phyloP scores from a whole-genome alignment of 176 grass and related monocot species.

The Cenchrus purpureus region DNA sequence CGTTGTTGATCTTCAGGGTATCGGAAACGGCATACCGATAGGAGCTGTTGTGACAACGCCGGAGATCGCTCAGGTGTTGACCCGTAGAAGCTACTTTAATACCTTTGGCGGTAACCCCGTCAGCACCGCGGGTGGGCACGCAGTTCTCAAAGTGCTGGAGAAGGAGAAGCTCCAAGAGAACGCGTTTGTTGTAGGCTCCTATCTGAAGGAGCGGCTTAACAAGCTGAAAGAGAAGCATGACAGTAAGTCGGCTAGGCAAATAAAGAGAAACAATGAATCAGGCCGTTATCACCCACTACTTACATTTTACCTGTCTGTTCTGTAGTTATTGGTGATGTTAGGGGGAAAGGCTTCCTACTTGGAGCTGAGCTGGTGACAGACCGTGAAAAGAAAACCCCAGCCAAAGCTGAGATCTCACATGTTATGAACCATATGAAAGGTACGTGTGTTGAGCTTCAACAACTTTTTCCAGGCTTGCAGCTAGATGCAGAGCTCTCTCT shows the following conservation, averaged over 20 bases:
- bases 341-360: constrained; percentile 89
- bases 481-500: background rate
- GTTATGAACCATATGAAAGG: constrained; percentile 93
- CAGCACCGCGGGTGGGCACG: constrained; percentile 76
- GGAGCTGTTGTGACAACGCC: constrained; percentile 96
- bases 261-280: background rate
- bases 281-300: background rate
- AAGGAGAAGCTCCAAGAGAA: constrained; percentile 97
- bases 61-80: constrained; percentile 91
- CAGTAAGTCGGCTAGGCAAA: constrained; percentile 52
- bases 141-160: constrained; percentile 90
- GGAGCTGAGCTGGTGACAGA: constrained; percentile 92
- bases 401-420: constrained; percentile 71
- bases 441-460: constrained; percentile 2
- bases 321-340: constrained; percentile 86
- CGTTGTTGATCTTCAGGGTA: constrained; percentile 55
- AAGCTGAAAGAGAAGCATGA: constrained; percentile 77
- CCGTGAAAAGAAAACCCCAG: constrained; percentile 76
- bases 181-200: constrained; percentile 73
- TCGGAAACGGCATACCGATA: constrained; percentile 90
- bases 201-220: constrained; percentile 73
- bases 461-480: background rate
- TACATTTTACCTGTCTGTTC: constrained; percentile 14
- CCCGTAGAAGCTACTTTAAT: constrained; percentile 77
- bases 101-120: constrained; percentile 96